Conservation (phyloP, 495 filamentous ascomycete genomes). For the Letharia columbiana region DNA sequence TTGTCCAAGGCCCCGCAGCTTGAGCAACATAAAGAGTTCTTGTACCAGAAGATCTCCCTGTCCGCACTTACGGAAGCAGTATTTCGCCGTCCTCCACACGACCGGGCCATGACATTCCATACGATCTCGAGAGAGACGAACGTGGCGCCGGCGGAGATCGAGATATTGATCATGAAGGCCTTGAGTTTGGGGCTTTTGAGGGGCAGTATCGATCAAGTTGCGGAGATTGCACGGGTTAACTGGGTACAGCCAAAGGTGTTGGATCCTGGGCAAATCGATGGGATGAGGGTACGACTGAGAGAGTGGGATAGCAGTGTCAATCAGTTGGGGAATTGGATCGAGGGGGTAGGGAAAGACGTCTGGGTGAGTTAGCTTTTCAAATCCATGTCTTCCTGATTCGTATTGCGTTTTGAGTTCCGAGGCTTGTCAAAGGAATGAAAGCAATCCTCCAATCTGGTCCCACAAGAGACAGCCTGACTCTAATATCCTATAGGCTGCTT, state of each 20-base stretch:
- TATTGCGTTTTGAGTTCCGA: slow-evolving; percentile 1
- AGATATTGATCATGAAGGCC: slow-evolving; percentile 98
- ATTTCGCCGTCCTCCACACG: slow-evolving; percentile 89
- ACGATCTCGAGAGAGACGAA: slow-evolving; percentile 88
- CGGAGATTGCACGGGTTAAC: slow-evolving; percentile 84
- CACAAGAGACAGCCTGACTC: neutral
- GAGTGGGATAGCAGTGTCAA: slow-evolving; percentile 97
- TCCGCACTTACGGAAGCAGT: slow-evolving; percentile 92
- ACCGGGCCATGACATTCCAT: slow-evolving; percentile 83
- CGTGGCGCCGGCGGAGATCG: slow-evolving; percentile 81
- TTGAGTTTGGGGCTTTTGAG: slow-evolving; percentile 81
- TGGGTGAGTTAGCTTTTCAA: slow-evolving; percentile 43
- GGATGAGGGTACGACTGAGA: slow-evolving; percentile 76
- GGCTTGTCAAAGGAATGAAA: neutral
- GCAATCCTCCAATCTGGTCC: neutral
- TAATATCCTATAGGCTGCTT: neutral
- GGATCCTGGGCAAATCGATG: slow-evolving; percentile 91
- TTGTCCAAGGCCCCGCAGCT: slow-evolving; percentile 73
- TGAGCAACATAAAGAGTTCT: slow-evolving; percentile 64
- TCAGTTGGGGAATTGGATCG: slow-evolving; percentile 90
- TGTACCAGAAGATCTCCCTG: slow-evolving; percentile 96
- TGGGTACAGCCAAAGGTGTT: slow-evolving; percentile 98
- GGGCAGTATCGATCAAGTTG: slow-evolving; percentile 95
- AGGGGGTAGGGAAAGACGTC: slow-evolving; percentile 77
- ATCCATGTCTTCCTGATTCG: slow-evolving; percentile 17